Evolutionary conservation across 2,329 filamentous ascomycete genomes (phyloP), one percentile per base, ranked within the genome.

Genomic region (Myrmaecium sp.): DNA sequence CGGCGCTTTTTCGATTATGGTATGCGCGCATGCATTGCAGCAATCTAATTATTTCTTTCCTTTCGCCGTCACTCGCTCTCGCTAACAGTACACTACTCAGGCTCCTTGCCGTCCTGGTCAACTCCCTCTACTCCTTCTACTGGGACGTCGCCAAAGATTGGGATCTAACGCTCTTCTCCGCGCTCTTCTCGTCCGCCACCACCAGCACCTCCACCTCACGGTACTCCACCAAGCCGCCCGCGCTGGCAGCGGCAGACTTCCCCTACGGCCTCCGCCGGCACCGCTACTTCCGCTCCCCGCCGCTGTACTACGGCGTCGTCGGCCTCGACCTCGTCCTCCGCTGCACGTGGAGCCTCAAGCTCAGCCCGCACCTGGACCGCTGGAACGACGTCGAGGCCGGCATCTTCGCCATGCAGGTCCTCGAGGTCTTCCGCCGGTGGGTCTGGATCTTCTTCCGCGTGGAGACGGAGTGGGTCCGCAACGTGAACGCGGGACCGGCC

Each of bases 141-240:
- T 98, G 89, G 89, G 89, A 98, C 43, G 73, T 95, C 16, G 66
- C 81, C 29, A 89, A 84, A 57, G 89, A 98, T 60, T 98, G 89
- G 89, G 89, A 95, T 46, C 62, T 98, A 34, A 80, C 77, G 0
- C 63, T 95, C 9, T 79, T 95, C 44, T 69, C 75, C 3, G 49
- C 61, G 2, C n/a, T n/a, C n/a, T n/a, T n/a, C n/a, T n/a, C n/a
- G n/a, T n/a, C n/a, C n/a, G n/a, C n/a, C n/a, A n/a, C n/a, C n/a
- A n/a, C n/a, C n/a, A n/a, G n/a, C n/a, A n/a, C n/a, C n/a, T n/a
- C n/a, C n/a, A n/a, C n/a, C n/a, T n/a, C n/a, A n/a, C n/a, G n/a
- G n/a, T n/a, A n/a, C n/a, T n/a, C n/a, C n/a, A n/a, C n/a, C n/a
- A n/a, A n/a, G n/a, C 48, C 57, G 9, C 54, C 53, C 19, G 61